Evolutionary conservation across 1,139 yeast genomes (phyloP).

Genomic region (Kodamaea anthophila): DNA sequence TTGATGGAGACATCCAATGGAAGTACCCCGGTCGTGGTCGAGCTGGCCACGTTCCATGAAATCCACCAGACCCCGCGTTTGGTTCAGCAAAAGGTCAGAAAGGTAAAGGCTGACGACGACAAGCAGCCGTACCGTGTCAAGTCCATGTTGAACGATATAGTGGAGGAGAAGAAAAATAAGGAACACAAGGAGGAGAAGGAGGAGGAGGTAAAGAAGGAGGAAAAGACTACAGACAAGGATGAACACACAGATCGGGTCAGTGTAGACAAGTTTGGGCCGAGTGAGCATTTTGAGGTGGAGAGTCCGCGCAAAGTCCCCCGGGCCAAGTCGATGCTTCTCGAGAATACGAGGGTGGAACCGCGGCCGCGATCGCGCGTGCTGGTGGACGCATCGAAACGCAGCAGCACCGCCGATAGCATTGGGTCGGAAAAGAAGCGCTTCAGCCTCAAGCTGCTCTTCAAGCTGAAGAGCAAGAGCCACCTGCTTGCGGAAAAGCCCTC

Average conservation of each 20-base stretch:
- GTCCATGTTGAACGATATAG: no score
- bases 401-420: no score
- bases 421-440: constrained; percentile 27
- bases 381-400: no score
- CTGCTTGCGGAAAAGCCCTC: constrained; percentile 17
- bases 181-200: not conserved
- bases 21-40: constrained; percentile 20
- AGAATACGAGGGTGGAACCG: no score
- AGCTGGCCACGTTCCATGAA: constrained; percentile 20
- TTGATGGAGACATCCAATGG: no score
- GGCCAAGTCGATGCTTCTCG: no score
- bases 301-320: no score
- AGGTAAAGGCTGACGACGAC: constrained; percentile 2
- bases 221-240: not conserved
- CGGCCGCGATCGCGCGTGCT: no score
- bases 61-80: constrained; percentile 9
- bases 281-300: no score
- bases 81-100: constrained; percentile 7
- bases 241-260: no score
- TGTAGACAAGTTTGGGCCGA: no score
- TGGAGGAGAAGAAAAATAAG: not conserved
- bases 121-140: no score
- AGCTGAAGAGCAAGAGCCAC: constrained; percentile 27
- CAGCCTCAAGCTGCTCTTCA: constrained; percentile 37
- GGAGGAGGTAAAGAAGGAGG: not conserved